These are phyloP conservation scores for Cocos nucifera DNA, from an alignment of 176 grass and related monocot species.

Conservation along the genomic window DNA sequence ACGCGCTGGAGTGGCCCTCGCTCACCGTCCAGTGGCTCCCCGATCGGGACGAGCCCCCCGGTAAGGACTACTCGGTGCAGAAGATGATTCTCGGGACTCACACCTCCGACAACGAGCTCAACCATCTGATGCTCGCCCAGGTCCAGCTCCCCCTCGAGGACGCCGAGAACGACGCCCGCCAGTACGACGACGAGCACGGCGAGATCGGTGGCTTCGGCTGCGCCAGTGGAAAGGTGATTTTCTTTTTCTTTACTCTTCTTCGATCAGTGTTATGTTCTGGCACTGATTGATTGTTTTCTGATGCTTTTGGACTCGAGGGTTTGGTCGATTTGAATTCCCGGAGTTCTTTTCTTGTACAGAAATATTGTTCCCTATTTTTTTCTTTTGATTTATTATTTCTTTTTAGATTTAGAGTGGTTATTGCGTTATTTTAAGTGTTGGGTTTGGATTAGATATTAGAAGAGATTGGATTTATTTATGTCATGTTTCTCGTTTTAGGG, in stretches of 20 bases:
- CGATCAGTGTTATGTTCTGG: not conserved
- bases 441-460: no score
- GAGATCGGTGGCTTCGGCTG: conserved; percentile 69
- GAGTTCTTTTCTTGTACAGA: no score
- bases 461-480: no score
- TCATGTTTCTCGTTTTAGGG: no score
- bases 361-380: no score
- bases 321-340: no score
- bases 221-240: conserved; percentile 21
- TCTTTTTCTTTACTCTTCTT: not conserved
- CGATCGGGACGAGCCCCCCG: conserved; percentile 61
- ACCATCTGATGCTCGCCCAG: conserved; percentile 92
- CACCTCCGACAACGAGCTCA: conserved; percentile 92
- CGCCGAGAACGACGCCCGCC: conserved; percentile 60
- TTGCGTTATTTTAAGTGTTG: no score
- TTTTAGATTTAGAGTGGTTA: no score
- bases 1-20: conserved; percentile 92
- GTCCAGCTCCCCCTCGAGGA: conserved; percentile 82
- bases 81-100: conserved; percentile 91
- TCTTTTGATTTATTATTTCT: no score
- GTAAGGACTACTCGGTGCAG: conserved; percentile 86
- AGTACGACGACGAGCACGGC: conserved; percentile 79
- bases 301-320: no score
- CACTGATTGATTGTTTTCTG: no score
- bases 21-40: conserved; percentile 95